These are phyloP conservation scores for Mycena sanguinolenta DNA, from an alignment of 768 basidiomycete genomes.

Conservation along the genomic window DNA sequence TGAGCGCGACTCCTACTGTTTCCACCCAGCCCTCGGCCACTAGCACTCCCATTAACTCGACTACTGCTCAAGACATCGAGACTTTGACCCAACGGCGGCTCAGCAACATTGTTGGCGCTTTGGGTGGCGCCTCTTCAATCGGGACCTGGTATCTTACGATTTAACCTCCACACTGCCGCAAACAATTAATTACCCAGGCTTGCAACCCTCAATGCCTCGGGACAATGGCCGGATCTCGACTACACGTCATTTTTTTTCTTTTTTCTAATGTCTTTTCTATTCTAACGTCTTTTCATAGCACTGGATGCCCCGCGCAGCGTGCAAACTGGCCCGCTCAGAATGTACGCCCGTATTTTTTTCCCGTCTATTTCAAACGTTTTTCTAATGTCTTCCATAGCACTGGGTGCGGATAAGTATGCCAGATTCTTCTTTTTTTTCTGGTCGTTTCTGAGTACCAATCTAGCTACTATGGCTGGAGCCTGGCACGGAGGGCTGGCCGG, in stretches of 20 bases:
- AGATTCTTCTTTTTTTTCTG: neutral
- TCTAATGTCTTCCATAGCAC: constrained; percentile 46
- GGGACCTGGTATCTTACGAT: constrained; percentile 50
- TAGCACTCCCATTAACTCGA: constrained; percentile 29
- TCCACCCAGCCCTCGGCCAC: constrained; percentile 16
- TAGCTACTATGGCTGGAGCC: constrained; percentile 68
- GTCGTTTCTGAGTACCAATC: constrained; percentile 16
- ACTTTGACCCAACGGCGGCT: constrained; percentile 54
- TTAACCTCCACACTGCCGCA: neutral
- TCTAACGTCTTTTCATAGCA: no score
- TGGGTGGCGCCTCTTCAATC: constrained; percentile 51
- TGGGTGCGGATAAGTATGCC: constrained; percentile 66
- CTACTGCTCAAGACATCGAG: constrained; percentile 46
- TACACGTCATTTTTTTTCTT: no score
- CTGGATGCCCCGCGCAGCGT: constrained; percentile 71
- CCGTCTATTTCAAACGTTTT: neutral
- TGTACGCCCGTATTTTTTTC: neutral
- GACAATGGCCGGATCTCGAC: constrained; percentile 73
- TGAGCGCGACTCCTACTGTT: neutral
- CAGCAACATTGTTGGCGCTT: constrained; percentile 55
- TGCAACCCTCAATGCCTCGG: constrained; percentile 60
- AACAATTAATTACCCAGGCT: constrained; percentile 51
- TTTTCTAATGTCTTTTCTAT: no score
- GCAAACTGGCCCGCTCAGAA: constrained; percentile 79
- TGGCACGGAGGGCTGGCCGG: constrained; percentile 66